Conservation (phyloP, 176 grass and related monocot genomes). For the Leersia perrieri region DNA sequence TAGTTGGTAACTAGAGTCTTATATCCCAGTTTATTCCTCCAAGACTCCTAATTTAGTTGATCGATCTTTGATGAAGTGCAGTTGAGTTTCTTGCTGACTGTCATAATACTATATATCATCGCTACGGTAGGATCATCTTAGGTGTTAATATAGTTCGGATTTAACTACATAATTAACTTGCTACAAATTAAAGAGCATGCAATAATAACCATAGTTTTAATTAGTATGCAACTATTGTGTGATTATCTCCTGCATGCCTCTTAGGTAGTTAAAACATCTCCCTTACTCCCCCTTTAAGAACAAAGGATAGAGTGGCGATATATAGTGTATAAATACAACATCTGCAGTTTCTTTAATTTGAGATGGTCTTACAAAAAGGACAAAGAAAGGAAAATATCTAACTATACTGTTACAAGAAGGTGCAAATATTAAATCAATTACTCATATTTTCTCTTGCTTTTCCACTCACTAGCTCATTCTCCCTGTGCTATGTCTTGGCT, state of each 20-base stretch:
- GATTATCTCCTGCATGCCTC: not conserved
- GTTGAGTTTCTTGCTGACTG: not conserved
- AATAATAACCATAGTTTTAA: conserved; percentile 33
- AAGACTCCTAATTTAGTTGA: not conserved
- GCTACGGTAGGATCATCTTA: not conserved
- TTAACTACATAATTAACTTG: not conserved
- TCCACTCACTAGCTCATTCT: not conserved
- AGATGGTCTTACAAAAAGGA: not conserved
- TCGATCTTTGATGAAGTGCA: not conserved
- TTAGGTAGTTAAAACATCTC: not conserved
- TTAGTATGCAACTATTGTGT: not conserved
- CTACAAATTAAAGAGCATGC: conserved; percentile 28
- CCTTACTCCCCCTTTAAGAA: not conserved
- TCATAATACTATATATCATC: not conserved
- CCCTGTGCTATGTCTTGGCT: not conserved
- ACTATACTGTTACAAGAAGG: not conserved
- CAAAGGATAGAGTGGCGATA: not conserved
- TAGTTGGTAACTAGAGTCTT: not conserved
- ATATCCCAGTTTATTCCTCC: no score
- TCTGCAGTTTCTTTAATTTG: not conserved
- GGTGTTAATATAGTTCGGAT: not conserved
- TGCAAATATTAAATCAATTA: not conserved
- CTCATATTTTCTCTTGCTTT: not conserved
- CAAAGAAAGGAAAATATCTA: not conserved
- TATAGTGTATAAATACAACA: not conserved